Evolutionary conservation across 208 protist species (phyloP), one percentile per base, ranked within the genome.

Genomic region (Trypanosoma cruzi): DNA sequence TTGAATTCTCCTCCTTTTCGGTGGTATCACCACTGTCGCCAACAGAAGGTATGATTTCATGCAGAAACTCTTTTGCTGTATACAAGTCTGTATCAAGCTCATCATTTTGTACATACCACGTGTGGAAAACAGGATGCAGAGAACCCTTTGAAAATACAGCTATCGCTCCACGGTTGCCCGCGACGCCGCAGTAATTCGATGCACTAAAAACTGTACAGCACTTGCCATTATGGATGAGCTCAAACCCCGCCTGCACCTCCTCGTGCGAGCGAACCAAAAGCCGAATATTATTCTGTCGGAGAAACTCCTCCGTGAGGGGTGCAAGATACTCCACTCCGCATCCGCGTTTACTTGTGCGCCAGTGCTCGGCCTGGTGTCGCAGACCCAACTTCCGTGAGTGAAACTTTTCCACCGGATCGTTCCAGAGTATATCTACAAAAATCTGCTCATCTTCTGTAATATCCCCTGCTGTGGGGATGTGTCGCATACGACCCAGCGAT

Each of bases 381-480:
- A 71, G 60, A 42, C 89, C 89, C 14, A 95, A 71, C 71, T 86
- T 76, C 1, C 89, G 81, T 1, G 92, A 86, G 83, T 96, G 75
- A 54, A 88, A 82, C 73, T 89, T 86, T 83, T 81, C 98, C 22
- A 82, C 94, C 42, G 99, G 99, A 80, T 99, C 99, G 44, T 98
- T 98, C 99, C 99, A 99, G n/a, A 99, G 81, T 37, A 99, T 79
- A 89, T 99, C 99, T 11, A 99, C 80, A 36, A 99, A 77, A 31
- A 99, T 84, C 59, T 82, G 92, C 73, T 99, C 98, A 22, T 98
- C 88, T 14, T 96, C 96, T 0, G 87, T 98, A 44, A 62, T 68
- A 37, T 99, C 85, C 56, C 98, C 92, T 55, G 77, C 90, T 40
- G 99, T 96, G 4, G 99, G 98, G 16, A 99, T 94, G 71, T 99